phyloP scores from a whole-genome alignment of 2,329 filamentous ascomycete genomes.

The Chrysosporium queenslandicum region DNA sequence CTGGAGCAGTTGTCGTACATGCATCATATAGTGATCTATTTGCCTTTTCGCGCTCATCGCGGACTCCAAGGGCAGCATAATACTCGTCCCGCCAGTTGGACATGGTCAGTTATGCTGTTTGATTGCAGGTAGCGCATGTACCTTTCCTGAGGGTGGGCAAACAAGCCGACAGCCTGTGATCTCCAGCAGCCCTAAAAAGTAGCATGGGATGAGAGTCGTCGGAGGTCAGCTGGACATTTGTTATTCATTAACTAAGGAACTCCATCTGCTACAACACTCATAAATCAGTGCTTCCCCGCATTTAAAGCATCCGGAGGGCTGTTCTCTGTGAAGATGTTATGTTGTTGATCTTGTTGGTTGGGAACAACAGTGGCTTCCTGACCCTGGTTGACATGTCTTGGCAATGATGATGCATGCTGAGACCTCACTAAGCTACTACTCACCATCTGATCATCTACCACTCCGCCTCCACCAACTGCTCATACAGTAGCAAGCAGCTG shows the following conservation, averaged over 20 bases:
- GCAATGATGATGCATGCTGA: constrained; percentile 7
- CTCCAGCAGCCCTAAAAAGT: background rate
- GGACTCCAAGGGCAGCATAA: constrained; percentile 59
- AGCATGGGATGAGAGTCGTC: background rate
- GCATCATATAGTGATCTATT: constrained; percentile 63
- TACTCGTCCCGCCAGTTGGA: constrained; percentile 76
- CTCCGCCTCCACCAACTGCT: background rate
- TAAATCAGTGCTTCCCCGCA: too few relatives aligned
- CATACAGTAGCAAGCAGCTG: background rate
- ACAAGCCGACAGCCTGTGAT: background rate
- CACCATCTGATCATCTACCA: background rate
- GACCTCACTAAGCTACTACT: background rate
- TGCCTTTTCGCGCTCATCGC: constrained; percentile 58
- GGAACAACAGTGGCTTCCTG: background rate
- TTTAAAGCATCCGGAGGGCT: too few relatives aligned
- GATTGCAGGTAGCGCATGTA: too few relatives aligned
- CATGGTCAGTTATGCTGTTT: constrained; percentile 33
- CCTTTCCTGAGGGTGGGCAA: background rate
- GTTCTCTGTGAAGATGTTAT: background rate
- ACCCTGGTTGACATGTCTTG: constrained; percentile 1
- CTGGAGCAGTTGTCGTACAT: constrained; percentile 44
- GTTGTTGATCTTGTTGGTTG: background rate
- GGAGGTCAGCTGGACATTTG: background rate
- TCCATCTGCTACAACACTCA: too few relatives aligned
- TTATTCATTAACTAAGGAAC: background rate